Base-by-base conservation (phyloP, 2,329 filamentous ascomycete species). In the Colletotrichum musicola region DNA sequence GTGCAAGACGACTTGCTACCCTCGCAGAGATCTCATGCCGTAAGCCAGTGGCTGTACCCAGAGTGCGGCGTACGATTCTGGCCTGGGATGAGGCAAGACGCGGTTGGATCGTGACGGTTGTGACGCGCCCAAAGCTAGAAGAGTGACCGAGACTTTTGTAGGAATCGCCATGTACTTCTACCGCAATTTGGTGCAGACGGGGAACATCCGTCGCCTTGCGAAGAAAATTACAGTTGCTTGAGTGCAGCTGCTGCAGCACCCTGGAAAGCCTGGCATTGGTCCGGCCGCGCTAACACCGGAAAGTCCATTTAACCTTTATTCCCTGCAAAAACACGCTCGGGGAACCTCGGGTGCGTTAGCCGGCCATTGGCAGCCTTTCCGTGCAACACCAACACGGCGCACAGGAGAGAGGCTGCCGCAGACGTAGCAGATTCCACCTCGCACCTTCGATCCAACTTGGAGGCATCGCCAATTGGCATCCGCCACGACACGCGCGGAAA, bases 381-480 rank as follows among this genome's bases (percentile, higher is more conserved):
- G 47, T 57, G 22, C 44, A 69, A 69, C 57, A 69, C 66, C 62
- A 68, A 69, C 66, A 56, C 66, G 62, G 44, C 56, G 56, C 16
- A 59, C 38, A 68, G 63, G 67, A 65, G 67, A 65, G 62, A 68
- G 62, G 57, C 64, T 69, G 46, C 57, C 22, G 54, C 27, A 59
- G 67, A 62, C 67, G 49, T 62, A 68, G 51, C 67, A 69, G 53
- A 68, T 68, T 62, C 57, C 62, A 62, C 63, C 63, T 69, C 53
- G 50, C 63, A 69, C 20, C 53, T 62, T 55, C 35, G 53, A 47
- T 47, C 54, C 25, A 62, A 62, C 38, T 27, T 69, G 53, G 58
- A 69, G 63, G 54, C 62, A 66, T 58, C 62, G 57, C 57, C 66
- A 69, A 62, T 63, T 63, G 64, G 64, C 67, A 68, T 63, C 47